These are phyloP conservation scores for Anisodus acutangulus DNA, from an alignment of 257 asterid genomes.

Conservation along the genomic window DNA sequence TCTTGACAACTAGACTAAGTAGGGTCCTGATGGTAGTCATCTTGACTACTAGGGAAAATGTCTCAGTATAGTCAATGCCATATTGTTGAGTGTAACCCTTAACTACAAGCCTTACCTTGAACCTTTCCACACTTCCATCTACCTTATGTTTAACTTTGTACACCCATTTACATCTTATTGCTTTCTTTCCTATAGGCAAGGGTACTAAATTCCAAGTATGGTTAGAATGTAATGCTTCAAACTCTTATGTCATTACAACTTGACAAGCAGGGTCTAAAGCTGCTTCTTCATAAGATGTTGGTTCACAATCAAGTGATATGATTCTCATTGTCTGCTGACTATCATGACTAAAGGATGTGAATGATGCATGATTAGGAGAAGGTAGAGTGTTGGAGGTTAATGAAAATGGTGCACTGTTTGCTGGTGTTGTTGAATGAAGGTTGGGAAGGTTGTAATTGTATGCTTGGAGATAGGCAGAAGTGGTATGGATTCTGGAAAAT, in stretches of 20 bases:
- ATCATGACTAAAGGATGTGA: neutral
- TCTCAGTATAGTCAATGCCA: neutral
- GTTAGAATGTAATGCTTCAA: neutral
- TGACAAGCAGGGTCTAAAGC: neutral
- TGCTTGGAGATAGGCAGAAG: too few species aligned
- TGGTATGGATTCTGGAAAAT: too few species aligned
- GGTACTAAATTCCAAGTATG: neutral
- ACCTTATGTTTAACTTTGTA: neutral
- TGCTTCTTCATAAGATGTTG: neutral
- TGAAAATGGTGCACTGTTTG: too few species aligned
- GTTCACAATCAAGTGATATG: neutral
- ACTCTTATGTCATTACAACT: neutral
- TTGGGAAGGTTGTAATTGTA: too few species aligned
- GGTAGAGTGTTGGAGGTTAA: too few species aligned
- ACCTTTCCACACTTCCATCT: neutral
- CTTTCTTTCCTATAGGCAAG: neutral
- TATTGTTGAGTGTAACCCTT: neutral
- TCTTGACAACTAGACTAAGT: neutral
- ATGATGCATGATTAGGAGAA: neutral
- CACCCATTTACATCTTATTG: neutral
- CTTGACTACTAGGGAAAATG: neutral
- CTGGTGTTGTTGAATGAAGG: too few species aligned
- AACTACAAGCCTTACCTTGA: neutral
- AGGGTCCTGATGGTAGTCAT: neutral
- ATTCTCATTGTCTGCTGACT: neutral